These are phyloP conservation scores for Choanephora cucurbitarum DNA, from an alignment of 371 early-diverging fungal genomes.

Conservation along the genomic window DNA sequence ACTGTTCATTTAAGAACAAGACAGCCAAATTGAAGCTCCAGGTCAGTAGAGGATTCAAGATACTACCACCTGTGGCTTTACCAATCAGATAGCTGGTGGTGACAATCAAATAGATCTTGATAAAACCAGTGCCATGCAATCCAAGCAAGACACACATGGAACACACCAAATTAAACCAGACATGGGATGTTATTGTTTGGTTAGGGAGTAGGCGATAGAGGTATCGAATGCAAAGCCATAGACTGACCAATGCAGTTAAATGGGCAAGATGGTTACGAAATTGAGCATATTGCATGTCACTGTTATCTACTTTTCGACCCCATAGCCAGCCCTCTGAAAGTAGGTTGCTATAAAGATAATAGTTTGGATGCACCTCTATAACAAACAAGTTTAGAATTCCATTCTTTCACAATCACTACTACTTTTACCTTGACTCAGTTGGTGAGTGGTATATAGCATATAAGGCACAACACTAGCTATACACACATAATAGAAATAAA, in stretches of 20 bases:
- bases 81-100: constrained; percentile 67
- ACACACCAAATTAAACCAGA: constrained; percentile 47
- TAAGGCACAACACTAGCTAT: constrained; percentile 60
- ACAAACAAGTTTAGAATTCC: constrained; percentile 30
- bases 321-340: constrained; percentile 70
- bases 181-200: constrained; percentile 27
- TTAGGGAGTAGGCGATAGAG: constrained; percentile 29
- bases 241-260: constrained; percentile 55
- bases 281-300: constrained; percentile 80
- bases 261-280: constrained; percentile 78
- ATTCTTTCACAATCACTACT: too few species aligned
- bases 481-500: constrained; percentile 71
- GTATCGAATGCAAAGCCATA: constrained; percentile 52
- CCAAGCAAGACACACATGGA: constrained; percentile 64
- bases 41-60: constrained; percentile 62
- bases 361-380: constrained; percentile 62
- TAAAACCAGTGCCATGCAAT: constrained; percentile 54
- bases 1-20: constrained; percentile 76
- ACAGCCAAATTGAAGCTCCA: constrained; percentile 82
- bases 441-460: constrained; percentile 66
- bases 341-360: constrained; percentile 49
- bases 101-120: constrained; percentile 73
- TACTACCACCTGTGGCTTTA: constrained; percentile 48
- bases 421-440: constrained; percentile 66
- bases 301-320: constrained; percentile 73